Base-by-base conservation (phyloP, 129 eudicot genomes). In the Pittosporum tobira region DNA sequence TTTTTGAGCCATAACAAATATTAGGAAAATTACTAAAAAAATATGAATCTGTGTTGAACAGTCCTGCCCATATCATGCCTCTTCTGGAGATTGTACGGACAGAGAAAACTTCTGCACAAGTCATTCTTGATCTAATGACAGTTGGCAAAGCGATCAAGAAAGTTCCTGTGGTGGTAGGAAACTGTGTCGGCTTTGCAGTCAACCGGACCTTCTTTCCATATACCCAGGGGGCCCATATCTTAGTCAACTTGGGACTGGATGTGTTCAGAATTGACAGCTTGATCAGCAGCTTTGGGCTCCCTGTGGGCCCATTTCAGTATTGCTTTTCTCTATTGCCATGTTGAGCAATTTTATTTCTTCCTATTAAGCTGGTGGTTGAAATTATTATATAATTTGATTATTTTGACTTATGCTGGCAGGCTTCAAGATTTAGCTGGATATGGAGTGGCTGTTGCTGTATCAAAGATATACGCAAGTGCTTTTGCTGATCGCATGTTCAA, bases 281-380 rank as follows among this genome's bases (percentile, higher is more conserved):
- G 61, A 91, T 91, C 69, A 74, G 67, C 71, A 69, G 78, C 52
- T 91, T 91, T 66, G 99, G 99, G 56, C 76, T 91, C 52, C 99
- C 99, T 19, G 74, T 91, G 81, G 99, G 99, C 12, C 99, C 99
- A 9, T 81, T 91, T 76, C 99, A 91, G 99, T 91, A 86, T 83
- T 69, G 26, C 46, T 70, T 73, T 62, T 72, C 62, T 51, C 75
- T 66, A 71, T 54, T 1, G 19, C 27, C 36, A 25, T 1, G 44
- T 26, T 44, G 30, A 28, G 42, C 59, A n/a, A 26, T 51, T 51
- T 4, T 7, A 52, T 52, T 13, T 52, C 7, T 4, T 15, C 1
- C 3, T 25, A 40, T 18, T 29, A n/a, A n/a, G n/a, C n/a, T n/a
- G n/a, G 40, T 34, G 2, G 10, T 34, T 12, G 7, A 6, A 16